A percentile compares a stretch with the other conserved stretches of the same genome.
These are phyloP conservation scores for Penicillium rolfsii DNA, from an alignment of 2,329 filamentous ascomycete genomes.

Conservation along the genomic window DNA sequence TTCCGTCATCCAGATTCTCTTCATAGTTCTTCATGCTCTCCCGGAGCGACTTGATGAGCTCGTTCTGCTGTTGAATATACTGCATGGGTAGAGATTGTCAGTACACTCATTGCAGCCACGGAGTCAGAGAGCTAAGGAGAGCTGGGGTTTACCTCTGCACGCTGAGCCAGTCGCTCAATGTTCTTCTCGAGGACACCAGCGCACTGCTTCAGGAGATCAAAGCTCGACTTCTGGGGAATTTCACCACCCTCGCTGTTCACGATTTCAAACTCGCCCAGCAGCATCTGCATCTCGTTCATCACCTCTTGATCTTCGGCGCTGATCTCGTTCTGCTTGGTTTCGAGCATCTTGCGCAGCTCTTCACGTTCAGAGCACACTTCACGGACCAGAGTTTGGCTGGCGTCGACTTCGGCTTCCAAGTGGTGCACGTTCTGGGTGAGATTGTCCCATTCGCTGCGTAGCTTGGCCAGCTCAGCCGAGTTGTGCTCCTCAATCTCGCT, in stretches of 20 bases:
- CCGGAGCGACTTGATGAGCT: constrained; percentile 47
- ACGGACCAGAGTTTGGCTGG: constrained; percentile 42
- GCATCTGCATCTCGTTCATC: constrained; percentile 46
- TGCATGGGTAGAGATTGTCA: constrained; percentile 27
- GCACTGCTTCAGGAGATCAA: constrained; percentile 48
- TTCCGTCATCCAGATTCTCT: constrained; percentile 41
- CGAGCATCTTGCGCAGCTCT: constrained; percentile 44
- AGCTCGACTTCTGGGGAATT: constrained; percentile 40
- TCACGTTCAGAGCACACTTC: constrained; percentile 46
- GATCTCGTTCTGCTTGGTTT: constrained; percentile 45
- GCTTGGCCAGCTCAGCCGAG: constrained; percentile 38
- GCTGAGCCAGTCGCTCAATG: constrained; percentile 46
- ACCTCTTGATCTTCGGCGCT: constrained; percentile 46
- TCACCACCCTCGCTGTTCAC: constrained; percentile 39
- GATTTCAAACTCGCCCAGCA: constrained; percentile 46
- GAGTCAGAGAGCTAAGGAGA: neutral
- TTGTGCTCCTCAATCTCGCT: constrained; percentile 42
- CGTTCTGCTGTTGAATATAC: constrained; percentile 50
- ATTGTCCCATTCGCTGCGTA: constrained; percentile 41
- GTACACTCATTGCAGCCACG: neutral
- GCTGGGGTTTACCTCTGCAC: constrained; percentile 46
- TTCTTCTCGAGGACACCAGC: constrained; percentile 62
- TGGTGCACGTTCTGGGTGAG: constrained; percentile 41
- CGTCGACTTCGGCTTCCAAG: constrained; percentile 45
- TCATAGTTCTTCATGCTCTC: constrained; percentile 47